Percentiles rank a stretch among this genome's conserved stretches.
Conservation (phyloP, 1,284 basidiomycete species). For the Trichosporon sp. region DNA sequence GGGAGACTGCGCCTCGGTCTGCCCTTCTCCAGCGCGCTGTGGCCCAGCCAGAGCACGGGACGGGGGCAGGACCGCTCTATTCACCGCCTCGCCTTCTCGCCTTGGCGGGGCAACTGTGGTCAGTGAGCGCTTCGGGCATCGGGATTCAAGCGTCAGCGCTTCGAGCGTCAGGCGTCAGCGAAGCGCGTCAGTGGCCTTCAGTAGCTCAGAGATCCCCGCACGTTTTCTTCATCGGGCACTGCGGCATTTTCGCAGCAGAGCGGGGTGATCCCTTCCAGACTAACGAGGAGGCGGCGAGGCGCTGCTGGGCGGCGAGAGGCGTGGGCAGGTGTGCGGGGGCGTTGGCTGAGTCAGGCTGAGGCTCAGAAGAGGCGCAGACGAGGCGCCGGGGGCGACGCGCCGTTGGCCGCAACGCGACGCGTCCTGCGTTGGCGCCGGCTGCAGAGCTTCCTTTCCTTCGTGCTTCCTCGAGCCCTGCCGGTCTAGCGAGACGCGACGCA, state of each 20-base stretch:
- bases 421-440: background rate
- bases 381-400: background rate
- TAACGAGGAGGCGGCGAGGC: background rate
- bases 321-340: background rate
- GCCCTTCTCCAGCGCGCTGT: too few relatives aligned
- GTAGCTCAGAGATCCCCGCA: background rate
- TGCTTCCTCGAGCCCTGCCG: background rate
- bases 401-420: background rate
- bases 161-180: too few relatives aligned
- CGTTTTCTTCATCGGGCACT: background rate
- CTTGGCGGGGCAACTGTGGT: background rate
- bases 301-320: background rate
- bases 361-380: background rate
- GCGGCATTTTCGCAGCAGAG: background rate
- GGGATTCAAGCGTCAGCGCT: background rate
- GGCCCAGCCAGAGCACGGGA: background rate
- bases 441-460: background rate
- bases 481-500: background rate
- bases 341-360: background rate
- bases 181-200: too few relatives aligned
- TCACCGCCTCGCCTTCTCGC: background rate
- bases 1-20: background rate
- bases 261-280: background rate
- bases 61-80: background rate
- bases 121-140: too few relatives aligned